These are phyloP conservation scores for Aspergillus novofumigatus DNA, from an alignment of 2,329 filamentous ascomycete genomes.

Conservation along the genomic window DNA sequence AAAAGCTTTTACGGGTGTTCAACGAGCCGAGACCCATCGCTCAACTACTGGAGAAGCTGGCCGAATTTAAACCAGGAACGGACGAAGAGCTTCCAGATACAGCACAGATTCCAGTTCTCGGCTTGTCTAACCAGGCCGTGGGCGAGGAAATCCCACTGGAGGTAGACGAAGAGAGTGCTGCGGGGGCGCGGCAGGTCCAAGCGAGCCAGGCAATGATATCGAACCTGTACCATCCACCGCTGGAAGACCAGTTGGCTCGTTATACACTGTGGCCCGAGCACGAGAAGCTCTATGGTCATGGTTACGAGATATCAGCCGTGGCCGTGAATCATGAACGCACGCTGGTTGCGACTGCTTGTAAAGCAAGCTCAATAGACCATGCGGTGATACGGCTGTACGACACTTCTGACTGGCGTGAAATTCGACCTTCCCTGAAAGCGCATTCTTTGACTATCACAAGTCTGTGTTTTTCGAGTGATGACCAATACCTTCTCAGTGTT, in stretches of 20 bases:
- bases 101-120: constrained; percentile 90
- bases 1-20: constrained; percentile 97
- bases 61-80: constrained; percentile 50
- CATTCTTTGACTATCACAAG: constrained; percentile 84
- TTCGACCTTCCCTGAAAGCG: constrained; percentile 75
- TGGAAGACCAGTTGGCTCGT: constrained; percentile 83
- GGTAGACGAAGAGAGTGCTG: constrained; percentile 41
- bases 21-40: constrained; percentile 82
- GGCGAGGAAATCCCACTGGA: constrained; percentile 39
- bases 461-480: constrained; percentile 73
- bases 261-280: constrained; percentile 93
- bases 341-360: constrained; percentile 86
- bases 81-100: constrained; percentile 66
- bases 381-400: constrained; percentile 91
- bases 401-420: constrained; percentile 79
- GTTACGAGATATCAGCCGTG: constrained; percentile 90
- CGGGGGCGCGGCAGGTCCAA: constrained; percentile 14
- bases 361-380: constrained; percentile 87
- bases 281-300: constrained; percentile 96
- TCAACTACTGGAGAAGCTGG: constrained; percentile 64
- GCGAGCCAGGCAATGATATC: constrained; percentile 34
- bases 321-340: constrained; percentile 70
- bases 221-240: constrained; percentile 68
- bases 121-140: constrained; percentile 92
- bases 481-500: constrained; percentile 74